phyloP scores from a whole-genome alignment of 345 rosid genomes.

The Arabis alpina region DNA sequence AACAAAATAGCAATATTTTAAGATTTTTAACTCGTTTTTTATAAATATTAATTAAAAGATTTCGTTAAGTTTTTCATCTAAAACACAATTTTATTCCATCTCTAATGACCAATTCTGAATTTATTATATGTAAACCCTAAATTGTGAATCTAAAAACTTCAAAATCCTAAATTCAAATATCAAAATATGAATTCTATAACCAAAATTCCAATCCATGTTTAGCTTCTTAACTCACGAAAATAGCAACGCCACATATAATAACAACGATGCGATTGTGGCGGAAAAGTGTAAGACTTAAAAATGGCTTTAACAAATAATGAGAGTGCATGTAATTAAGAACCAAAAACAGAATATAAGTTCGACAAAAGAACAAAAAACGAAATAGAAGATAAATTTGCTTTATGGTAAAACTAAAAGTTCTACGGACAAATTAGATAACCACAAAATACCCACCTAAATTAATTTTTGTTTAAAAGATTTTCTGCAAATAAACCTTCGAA shows the following conservation, averaged over 20 bases:
- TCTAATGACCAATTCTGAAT: neutral
- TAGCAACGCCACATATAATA: neutral
- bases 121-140: neutral
- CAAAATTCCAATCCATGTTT: no score
- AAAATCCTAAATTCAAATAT: neutral
- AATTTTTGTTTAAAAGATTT: neutral
- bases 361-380: no score
- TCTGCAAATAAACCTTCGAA: no score
- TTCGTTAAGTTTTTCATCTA: no score
- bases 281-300: neutral
- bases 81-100: no score
- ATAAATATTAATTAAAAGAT: no score
- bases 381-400: neutral
- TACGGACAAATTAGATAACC: neutral
- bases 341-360: no score
- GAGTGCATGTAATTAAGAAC: no score
- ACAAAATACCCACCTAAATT: neutral
- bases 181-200: no score
- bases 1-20: no score
- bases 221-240: neutral
- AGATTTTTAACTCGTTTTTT: no score
- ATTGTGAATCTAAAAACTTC: neutral
- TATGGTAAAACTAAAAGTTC: neutral
- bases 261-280: neutral
- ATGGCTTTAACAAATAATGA: no score